These are phyloP conservation scores for Lipomyces sp. DNA, from an alignment of 805 yeast species.

Conservation along the genomic window DNA sequence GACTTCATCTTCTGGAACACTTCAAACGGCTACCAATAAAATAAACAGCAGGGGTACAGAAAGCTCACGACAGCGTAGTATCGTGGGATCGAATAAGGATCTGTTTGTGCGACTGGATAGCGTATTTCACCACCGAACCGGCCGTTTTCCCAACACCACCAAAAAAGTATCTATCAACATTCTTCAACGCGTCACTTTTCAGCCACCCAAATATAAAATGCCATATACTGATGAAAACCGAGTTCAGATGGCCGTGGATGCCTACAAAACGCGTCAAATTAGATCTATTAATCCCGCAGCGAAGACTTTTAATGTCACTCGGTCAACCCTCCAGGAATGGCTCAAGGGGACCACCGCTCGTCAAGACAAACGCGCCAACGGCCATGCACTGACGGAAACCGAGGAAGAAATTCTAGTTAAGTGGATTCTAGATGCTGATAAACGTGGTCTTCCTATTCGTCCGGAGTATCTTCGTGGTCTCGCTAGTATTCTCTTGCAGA, in stretches of 20 bases:
- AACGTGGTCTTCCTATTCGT: background rate
- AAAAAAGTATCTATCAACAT: too few species aligned
- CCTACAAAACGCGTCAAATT: too few species aligned
- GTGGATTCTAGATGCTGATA: background rate
- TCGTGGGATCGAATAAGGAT: background rate
- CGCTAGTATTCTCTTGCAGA: too few species aligned
- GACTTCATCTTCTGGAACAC: conserved; percentile 2
- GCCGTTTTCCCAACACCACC: too few species aligned
- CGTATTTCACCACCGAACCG: too few species aligned
- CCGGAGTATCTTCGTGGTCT: too few species aligned
- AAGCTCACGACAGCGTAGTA: background rate
- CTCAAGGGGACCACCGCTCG: background rate
- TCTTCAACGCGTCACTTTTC: too few species aligned
- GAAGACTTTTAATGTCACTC: background rate
- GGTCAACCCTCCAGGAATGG: background rate
- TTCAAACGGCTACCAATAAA: background rate
- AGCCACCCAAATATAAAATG: too few species aligned
- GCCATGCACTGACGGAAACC: background rate
- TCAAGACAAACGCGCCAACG: background rate
- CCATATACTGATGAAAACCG: too few species aligned
- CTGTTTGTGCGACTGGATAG: too few species aligned
- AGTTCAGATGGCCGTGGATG: too few species aligned
- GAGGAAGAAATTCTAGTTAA: background rate
- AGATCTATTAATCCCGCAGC: background rate
- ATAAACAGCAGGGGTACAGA: background rate